phyloP scores from a whole-genome alignment of 345 rosid species.

The Salix exigua region DNA sequence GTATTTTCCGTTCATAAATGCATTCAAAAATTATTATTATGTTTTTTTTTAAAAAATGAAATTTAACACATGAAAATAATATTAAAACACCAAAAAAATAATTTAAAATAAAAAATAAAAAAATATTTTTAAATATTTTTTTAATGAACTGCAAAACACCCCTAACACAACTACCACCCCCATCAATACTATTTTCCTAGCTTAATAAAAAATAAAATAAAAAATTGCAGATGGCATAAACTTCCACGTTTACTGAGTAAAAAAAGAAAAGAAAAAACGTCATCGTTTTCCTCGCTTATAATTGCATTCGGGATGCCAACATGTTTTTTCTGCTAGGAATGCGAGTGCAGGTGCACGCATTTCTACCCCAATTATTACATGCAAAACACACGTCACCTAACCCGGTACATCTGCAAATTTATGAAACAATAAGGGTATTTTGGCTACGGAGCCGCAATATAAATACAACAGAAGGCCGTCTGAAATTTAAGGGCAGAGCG shows the following conservation, averaged over 20 bases:
- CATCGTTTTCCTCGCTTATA: background rate
- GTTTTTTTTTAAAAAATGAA: too few relatives aligned
- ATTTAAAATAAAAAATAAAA: too few relatives aligned
- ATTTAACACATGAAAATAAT: too few relatives aligned
- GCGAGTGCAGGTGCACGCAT: background rate
- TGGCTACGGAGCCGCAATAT: background rate
- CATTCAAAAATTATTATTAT: too few relatives aligned
- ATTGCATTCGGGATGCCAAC: background rate
- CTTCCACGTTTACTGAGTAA: background rate
- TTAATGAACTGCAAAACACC: too few relatives aligned
- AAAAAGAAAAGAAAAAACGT: background rate
- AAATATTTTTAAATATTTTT: too few relatives aligned
- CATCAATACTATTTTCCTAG: background rate
- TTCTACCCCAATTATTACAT: background rate
- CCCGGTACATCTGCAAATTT: background rate
- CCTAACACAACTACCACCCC: background rate
- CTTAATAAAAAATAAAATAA: background rate
- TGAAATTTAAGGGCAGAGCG: conserved; percentile 29
- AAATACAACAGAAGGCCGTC: background rate
- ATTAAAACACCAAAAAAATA: too few relatives aligned
- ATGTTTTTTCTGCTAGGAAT: too few relatives aligned
- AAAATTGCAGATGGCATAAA: background rate
- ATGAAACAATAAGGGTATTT: background rate
- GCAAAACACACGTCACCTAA: background rate
- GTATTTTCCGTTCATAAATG: too few relatives aligned